phyloP scores from a whole-genome alignment of 768 basidiomycete species.

The Obba rivulosa region DNA sequence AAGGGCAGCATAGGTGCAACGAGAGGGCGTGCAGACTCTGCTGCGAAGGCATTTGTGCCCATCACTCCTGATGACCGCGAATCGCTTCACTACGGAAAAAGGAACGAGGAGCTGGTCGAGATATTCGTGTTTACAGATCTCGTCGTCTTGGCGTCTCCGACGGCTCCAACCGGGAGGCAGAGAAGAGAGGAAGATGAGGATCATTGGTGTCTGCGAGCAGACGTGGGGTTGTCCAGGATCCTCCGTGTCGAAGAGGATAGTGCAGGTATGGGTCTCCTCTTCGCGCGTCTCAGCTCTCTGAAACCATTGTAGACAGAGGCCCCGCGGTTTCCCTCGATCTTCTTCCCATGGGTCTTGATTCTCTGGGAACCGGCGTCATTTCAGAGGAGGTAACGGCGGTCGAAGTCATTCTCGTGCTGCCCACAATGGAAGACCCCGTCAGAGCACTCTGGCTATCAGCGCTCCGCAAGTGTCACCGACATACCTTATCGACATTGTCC shows the following conservation, averaged over 20 bases:
- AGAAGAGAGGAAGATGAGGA: conserved; percentile 23
- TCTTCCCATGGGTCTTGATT: conserved; percentile 38
- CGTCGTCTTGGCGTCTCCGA: conserved; percentile 49
- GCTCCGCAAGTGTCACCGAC: conserved; percentile 45
- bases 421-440: conserved; percentile 21
- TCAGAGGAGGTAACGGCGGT: conserved; percentile 28
- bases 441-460: conserved; percentile 42
- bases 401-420: conserved; percentile 31
- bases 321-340: conserved; percentile 39
- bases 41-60: too few relatives aligned
- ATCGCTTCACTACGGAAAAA: not conserved
- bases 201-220: conserved; percentile 38
- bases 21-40: too few relatives aligned
- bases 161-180: conserved; percentile 8
- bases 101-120: conserved; percentile 15
- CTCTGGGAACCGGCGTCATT: conserved; percentile 33
- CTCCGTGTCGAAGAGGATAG: conserved; percentile 39
- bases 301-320: conserved; percentile 2
- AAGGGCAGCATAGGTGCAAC: too few relatives aligned
- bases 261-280: conserved; percentile 4
- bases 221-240: conserved; percentile 44
- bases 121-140: conserved; percentile 65
- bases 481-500: conserved; percentile 40
- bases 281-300: not conserved
- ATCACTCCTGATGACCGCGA: too few relatives aligned